These are phyloP conservation scores for Camelina laxa DNA, from an alignment of 345 rosid species.

Conservation along the genomic window DNA sequence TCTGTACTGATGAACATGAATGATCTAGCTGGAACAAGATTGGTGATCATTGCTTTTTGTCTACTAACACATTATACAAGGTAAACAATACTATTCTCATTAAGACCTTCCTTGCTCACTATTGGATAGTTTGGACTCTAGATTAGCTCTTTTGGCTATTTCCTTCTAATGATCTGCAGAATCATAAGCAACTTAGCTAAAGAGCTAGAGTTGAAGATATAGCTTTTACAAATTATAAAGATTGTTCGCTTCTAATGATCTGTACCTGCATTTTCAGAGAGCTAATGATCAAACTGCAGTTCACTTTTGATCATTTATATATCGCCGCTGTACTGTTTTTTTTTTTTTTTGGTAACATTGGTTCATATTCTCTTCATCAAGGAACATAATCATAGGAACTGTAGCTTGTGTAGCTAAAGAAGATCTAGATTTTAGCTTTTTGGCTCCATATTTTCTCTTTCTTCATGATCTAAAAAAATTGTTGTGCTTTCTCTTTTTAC, in stretches of 20 bases:
- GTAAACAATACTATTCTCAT: conserved; percentile 33
- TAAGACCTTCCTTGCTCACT: neutral
- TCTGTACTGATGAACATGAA: conserved; percentile 78
- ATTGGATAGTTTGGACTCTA: neutral
- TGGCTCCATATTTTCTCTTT: conserved; percentile 22
- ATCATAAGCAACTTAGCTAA: neutral
- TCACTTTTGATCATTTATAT: neutral
- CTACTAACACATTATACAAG: conserved; percentile 87
- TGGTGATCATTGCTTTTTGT: conserved; percentile 80
- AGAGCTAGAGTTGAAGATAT: neutral
- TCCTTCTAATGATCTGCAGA: neutral
- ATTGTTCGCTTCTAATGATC: neutral
- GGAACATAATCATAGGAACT: neutral
- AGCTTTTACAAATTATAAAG: neutral
- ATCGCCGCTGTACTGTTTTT: neutral
- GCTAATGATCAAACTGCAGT: no score
- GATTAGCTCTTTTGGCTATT: neutral
- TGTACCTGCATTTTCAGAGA: no score
- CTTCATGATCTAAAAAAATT: conserved; percentile 25
- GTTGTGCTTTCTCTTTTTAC: conserved; percentile 20
- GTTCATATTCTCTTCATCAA: neutral
- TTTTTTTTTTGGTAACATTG: neutral
- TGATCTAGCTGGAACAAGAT: conserved; percentile 75
- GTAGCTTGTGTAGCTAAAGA: neutral
- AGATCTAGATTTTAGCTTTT: neutral